A percentile compares a stretch with the other conserved stretches of the same genome.
phyloP scores from a whole-genome alignment of 1,139 yeast genomes.

The Blastobotrys apis region DNA sequence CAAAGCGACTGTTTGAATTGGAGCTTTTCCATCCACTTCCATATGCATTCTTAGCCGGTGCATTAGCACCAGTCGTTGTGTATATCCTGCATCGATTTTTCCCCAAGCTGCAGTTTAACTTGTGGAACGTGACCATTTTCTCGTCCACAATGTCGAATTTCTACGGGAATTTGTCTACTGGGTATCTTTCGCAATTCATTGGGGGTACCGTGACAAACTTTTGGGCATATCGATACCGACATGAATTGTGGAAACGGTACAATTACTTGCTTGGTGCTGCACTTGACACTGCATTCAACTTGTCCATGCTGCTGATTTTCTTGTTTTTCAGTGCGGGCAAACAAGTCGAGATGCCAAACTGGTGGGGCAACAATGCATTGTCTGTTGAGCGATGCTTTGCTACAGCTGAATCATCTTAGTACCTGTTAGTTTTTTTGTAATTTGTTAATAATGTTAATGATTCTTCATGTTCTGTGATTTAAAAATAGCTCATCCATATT shows the following conservation, averaged over 20 bases:
- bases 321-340: conserved; percentile 16
- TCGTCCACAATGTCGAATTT: conserved; percentile 13
- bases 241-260: conserved; percentile 15
- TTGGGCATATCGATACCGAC: conserved; percentile 14
- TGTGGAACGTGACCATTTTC: conserved; percentile 17
- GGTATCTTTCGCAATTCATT: conserved; percentile 12
- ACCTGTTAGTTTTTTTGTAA: too few species aligned
- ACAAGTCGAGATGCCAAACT: conserved; percentile 14
- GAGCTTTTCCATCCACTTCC: conserved; percentile 12
- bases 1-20: conserved; percentile 15
- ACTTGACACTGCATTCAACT: conserved; percentile 15
- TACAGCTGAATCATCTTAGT: conserved; percentile 1
- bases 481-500: too few species aligned
- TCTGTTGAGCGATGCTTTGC: conserved; percentile 16
- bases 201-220: conserved; percentile 16
- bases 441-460: too few species aligned
- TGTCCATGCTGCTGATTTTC: conserved; percentile 14
- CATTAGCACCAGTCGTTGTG: conserved; percentile 10
- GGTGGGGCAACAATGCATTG: conserved; percentile 17
- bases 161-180: conserved; percentile 16
- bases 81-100: conserved; percentile 8
- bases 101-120: conserved; percentile 10
- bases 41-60: conserved; percentile 14
- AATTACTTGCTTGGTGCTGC: conserved; percentile 14
- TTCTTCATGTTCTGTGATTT: too few species aligned